phyloP scores from a whole-genome alignment of 2,329 filamentous ascomycete species.

The Fusarium domesticum region DNA sequence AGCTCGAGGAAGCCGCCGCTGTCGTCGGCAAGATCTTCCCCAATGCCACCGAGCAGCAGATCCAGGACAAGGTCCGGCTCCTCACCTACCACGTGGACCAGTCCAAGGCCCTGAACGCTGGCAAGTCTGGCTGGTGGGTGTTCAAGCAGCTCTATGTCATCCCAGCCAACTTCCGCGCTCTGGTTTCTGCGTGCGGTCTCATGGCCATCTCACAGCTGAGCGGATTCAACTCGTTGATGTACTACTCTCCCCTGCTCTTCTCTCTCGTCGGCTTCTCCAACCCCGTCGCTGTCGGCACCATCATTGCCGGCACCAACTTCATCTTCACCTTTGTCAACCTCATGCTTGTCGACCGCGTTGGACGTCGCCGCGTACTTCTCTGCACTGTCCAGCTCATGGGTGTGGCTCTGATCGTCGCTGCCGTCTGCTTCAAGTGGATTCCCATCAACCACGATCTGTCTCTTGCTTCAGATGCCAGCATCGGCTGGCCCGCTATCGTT shows the following conservation, averaged over 20 bases:
- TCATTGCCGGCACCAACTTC: conserved; percentile 46
- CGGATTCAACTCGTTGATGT: conserved; percentile 51
- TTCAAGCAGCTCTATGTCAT: conserved; percentile 45
- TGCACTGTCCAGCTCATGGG: conserved; percentile 45
- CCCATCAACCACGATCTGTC: conserved; percentile 42
- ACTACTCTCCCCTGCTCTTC: conserved; percentile 50
- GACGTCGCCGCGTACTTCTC: conserved; percentile 44
- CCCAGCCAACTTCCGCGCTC: conserved; percentile 43
- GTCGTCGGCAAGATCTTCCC: conserved; percentile 42
- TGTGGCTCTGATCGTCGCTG: conserved; percentile 39
- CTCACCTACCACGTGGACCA: conserved; percentile 40
- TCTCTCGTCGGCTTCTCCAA: conserved; percentile 48
- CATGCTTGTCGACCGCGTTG: conserved; percentile 43
- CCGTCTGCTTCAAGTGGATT: conserved; percentile 40
- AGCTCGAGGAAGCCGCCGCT: conserved; percentile 37
- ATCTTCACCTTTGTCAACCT: conserved; percentile 49
- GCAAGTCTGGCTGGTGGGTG: conserved; percentile 40
- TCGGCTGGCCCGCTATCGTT: conserved; percentile 39
- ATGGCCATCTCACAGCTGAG: conserved; percentile 52
- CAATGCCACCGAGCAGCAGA: conserved; percentile 40
- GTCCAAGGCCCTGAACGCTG: conserved; percentile 37
- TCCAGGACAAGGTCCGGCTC: conserved; percentile 42
- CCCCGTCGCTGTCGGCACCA: conserved; percentile 44
- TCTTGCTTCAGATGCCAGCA: conserved; percentile 33
- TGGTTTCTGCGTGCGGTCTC: conserved; percentile 47